phyloP scores from a whole-genome alignment of 129 eudicot genomes.

The Arctium minus region DNA sequence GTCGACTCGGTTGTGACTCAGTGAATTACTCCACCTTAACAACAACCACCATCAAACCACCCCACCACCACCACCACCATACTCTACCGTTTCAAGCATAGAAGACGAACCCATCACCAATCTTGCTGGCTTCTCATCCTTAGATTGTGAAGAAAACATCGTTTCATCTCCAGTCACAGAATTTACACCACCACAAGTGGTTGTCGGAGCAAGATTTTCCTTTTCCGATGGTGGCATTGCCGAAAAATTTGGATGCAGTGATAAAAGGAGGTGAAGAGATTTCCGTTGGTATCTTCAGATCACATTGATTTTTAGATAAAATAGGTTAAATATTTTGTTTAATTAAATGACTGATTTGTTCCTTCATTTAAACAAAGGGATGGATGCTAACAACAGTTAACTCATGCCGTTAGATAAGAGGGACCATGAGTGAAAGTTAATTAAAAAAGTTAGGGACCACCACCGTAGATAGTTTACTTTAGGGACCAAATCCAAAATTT shows the following conservation, averaged over 20 bases:
- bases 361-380: too few species aligned
- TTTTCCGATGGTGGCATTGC: constrained; percentile 40
- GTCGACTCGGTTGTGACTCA: constrained; percentile 58
- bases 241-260: constrained; percentile 81
- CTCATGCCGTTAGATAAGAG: too few species aligned
- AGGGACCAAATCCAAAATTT: too few species aligned
- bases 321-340: too few species aligned
- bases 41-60: constrained; percentile 8
- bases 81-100: constrained; percentile 55
- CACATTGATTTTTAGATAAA: too few species aligned
- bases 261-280: constrained; percentile 53
- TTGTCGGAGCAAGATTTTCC: constrained; percentile 24
- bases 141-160: constrained; percentile 87
- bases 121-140: constrained; percentile 41
- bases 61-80: constrained; percentile 29
- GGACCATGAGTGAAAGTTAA: too few species aligned
- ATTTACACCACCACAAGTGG: background rate
- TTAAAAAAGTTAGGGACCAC: too few species aligned
- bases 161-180: constrained; percentile 32
- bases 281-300: too few species aligned
- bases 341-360: too few species aligned
- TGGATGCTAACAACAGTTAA: too few species aligned
- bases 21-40: constrained; percentile 75
- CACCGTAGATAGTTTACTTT: too few species aligned
- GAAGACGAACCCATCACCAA: constrained; percentile 56